phyloP scores from a whole-genome alignment of 805 yeast genomes.

The Saccharomyces cerevisiae region DNA sequence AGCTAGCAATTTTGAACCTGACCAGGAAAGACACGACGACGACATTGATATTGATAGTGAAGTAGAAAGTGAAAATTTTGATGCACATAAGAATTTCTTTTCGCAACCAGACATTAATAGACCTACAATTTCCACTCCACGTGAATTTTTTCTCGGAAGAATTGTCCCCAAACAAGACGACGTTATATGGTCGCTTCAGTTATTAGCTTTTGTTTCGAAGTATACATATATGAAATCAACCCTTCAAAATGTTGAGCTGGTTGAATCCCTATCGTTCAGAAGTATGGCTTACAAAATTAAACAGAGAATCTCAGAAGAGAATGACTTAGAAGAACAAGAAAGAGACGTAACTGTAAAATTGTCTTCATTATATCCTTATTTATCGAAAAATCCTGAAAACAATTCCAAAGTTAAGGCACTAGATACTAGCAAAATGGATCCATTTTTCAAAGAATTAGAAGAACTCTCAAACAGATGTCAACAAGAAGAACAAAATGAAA shows the following conservation, averaged over 20 bases:
- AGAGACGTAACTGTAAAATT: not conserved
- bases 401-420: not conserved
- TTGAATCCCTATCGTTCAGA: conserved; percentile 58
- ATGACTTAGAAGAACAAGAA: conserved; percentile 1
- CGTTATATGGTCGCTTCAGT: conserved; percentile 85
- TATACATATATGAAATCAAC: conserved; percentile 70
- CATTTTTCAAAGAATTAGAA: conserved; percentile 15
- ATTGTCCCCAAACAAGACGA: conserved; percentile 90
- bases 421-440: conserved; percentile 3
- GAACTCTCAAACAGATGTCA: conserved; percentile 5
- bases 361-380: not conserved
- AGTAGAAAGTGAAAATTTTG: not conserved
- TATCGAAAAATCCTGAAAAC: not conserved
- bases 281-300: conserved; percentile 21
- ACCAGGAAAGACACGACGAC: not conserved
- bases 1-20: not conserved
- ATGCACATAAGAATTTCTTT: conserved; percentile 10
- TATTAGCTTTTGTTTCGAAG: conserved; percentile 87
- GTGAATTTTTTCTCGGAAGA: conserved; percentile 55
- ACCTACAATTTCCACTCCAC: conserved; percentile 34
- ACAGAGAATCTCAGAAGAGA: conserved; percentile 7
- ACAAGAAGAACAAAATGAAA: conserved; percentile 1
- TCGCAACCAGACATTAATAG: conserved; percentile 12
- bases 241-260: conserved; percentile 67
- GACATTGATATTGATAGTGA: not conserved